phyloP scores from a whole-genome alignment of 2,329 filamentous ascomycete genomes.

The Metarhizium album region DNA sequence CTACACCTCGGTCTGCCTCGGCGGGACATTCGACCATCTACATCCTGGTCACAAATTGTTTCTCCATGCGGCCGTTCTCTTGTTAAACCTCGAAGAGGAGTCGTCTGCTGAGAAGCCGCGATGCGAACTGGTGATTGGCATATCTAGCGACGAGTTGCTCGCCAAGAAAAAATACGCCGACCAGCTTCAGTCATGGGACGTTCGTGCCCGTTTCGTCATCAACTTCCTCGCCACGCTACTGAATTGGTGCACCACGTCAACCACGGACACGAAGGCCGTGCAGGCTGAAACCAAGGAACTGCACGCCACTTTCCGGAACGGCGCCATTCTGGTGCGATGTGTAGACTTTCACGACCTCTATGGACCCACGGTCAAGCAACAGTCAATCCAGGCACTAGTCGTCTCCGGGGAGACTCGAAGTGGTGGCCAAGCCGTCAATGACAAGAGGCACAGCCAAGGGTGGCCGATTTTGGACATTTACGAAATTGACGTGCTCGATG shows the following conservation, averaged over 20 bases:
- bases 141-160: slow-evolving; percentile 79
- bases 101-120: slow-evolving; percentile 11
- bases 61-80: slow-evolving; percentile 72
- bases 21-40: slow-evolving; percentile 93
- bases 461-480: slow-evolving; percentile 71
- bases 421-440: slow-evolving; percentile 78
- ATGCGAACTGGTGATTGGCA: slow-evolving; percentile 64
- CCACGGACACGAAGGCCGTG: slow-evolving; percentile 6
- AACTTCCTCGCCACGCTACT: slow-evolving; percentile 61
- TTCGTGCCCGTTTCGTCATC: slow-evolving; percentile 57
- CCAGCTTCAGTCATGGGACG: slow-evolving; percentile 69
- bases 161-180: slow-evolving; percentile 82
- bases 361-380: slow-evolving; percentile 79
- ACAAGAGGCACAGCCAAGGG: slow-evolving; percentile 63
- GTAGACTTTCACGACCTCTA: slow-evolving; percentile 81
- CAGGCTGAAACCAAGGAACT: slow-evolving; percentile 14
- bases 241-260: slow-evolving; percentile 26
- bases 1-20: slow-evolving; percentile 54
- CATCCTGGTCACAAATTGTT: slow-evolving; percentile 95
- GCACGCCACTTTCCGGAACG: slow-evolving; percentile 44
- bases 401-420: slow-evolving; percentile 80
- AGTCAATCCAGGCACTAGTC: slow-evolving; percentile 67
- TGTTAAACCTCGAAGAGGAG: slow-evolving; percentile 21
- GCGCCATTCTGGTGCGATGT: slow-evolving; percentile 58
- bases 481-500: slow-evolving; percentile 80